Evolutionary conservation across 2,329 filamentous ascomycete species (phyloP).

Genomic region (Metarhizium guizhouense): DNA sequence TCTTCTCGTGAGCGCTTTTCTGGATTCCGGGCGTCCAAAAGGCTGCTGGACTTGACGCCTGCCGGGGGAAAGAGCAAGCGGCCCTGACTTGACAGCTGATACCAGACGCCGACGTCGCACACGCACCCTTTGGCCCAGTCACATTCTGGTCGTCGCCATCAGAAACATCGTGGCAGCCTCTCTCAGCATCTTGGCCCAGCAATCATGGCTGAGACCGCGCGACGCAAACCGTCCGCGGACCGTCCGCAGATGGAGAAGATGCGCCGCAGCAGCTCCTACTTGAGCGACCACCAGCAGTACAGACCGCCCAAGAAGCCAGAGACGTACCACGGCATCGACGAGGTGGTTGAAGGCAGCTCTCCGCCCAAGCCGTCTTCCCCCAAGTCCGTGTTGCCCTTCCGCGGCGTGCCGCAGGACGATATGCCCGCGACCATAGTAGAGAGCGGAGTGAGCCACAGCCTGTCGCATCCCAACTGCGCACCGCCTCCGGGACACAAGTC

Average conservation of each 20-base stretch:
- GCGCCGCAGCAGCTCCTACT: conserved; percentile 53
- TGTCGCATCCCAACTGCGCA: conserved; percentile 56
- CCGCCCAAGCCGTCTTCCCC: conserved; percentile 27
- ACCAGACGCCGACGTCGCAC: too few species aligned
- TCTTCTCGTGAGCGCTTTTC: too few species aligned
- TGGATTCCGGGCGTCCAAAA: too few species aligned
- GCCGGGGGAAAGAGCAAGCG: too few species aligned
- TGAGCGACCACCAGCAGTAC: conserved; percentile 56
- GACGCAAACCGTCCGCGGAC: conserved; percentile 22
- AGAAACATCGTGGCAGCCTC: too few species aligned
- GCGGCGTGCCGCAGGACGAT: conserved; percentile 50
- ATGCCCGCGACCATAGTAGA: conserved; percentile 53
- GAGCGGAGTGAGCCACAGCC: conserved; percentile 51
- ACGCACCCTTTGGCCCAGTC: too few species aligned
- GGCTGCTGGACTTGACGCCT: too few species aligned
- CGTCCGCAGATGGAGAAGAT: conserved; percentile 39
- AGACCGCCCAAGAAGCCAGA: conserved; percentile 47
- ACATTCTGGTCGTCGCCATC: too few species aligned
- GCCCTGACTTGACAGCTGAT: too few species aligned
- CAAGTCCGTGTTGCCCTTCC: conserved; percentile 41
- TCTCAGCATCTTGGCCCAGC: neutral
- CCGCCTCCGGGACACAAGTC: conserved; percentile 37
- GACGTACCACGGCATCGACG: conserved; percentile 53
- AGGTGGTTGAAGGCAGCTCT: conserved; percentile 49
- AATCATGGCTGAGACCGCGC: conserved; percentile 23